Base-by-base conservation (phyloP, 2,329 filamentous ascomycete species). In the Podosphaera xanthii region DNA sequence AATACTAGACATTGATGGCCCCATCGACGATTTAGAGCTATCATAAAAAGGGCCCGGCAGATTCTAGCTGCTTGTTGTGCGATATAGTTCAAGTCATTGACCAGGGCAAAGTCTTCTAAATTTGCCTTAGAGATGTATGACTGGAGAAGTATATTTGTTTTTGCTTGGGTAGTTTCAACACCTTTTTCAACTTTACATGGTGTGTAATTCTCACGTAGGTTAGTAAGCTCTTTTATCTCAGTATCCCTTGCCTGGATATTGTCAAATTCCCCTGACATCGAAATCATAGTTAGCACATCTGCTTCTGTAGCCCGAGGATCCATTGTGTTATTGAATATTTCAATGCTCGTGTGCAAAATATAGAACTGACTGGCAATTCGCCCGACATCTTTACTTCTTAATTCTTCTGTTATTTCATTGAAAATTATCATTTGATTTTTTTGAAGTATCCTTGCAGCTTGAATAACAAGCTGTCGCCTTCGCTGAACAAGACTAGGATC, bases 391-490 rank as follows among this genome's bases (percentile, higher is more conserved):
- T 98, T 98, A 61, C 89, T 86, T 61, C 88, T 83, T 7, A 98
- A 79, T 66, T 96, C 91, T 65, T 96, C 91, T 0, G 91, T 98
- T 22, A 77, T 80, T 68, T 97, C 92, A 64, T 98, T 96, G 75
- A 91, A 98, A 60, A 98, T 92, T 67, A 98, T 92, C 94, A 98
- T 98, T 71, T 98, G 92, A 65, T 87, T 94, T 67, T 90, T 79
- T 68, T 96, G 90, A 50, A 98, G 74, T 4, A 87, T 86, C 50
- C 83, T 78, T 0, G 92, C 92, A 33, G 92, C 92, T 65, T 94
- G 84, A 52, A 94, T 89, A 59, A 92, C 85, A 58, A 98, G 75
- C 63, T 92, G 83, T 2, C 90, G 81, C 58, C 92, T 81, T 64
- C 91, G 79, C 67, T 92, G 85, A 1, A 96, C 88, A 34, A 98